Conservation (phyloP, 73 alveolate genomes). For the Tetrahymena malaccensis region DNA sequence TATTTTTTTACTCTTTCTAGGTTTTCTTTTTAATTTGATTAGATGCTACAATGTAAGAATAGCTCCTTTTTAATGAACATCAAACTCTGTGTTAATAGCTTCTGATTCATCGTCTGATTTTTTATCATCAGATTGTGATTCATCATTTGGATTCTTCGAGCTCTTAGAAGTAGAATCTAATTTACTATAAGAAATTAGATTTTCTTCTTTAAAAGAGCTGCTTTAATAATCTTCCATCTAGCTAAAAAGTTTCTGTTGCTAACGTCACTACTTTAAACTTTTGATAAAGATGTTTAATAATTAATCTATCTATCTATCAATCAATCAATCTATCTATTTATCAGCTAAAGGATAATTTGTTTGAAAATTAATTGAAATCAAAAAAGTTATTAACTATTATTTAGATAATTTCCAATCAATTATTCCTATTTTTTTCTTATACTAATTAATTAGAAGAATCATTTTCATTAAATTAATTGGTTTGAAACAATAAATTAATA, state of each 20-base stretch:
- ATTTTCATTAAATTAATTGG: background rate
- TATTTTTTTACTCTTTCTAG: background rate
- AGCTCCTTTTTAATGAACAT: background rate
- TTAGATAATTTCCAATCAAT: background rate
- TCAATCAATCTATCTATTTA: no score
- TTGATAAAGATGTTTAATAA: background rate
- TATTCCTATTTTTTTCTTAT: background rate
- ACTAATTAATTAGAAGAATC: background rate
- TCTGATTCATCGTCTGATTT: background rate
- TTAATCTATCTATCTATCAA: no score
- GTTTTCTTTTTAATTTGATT: background rate
- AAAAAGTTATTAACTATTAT: background rate
- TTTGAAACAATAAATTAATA: no score
- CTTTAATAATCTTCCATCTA: background rate
- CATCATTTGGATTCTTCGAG: background rate
- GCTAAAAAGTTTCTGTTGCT: background rate
- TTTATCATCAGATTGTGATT: background rate
- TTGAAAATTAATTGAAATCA: background rate
- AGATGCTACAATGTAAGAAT: background rate
- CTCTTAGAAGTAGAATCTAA: background rate
- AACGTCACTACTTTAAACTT: background rate
- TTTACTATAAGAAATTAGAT: background rate
- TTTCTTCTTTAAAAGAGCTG: background rate
- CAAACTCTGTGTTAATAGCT: background rate
- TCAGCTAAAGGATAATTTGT: background rate